Percentiles rank a stretch among this genome's conserved stretches.
These are phyloP conservation scores for Aspergillus sclerotialis DNA, from an alignment of 2,329 filamentous ascomycete genomes.

Conservation along the genomic window DNA sequence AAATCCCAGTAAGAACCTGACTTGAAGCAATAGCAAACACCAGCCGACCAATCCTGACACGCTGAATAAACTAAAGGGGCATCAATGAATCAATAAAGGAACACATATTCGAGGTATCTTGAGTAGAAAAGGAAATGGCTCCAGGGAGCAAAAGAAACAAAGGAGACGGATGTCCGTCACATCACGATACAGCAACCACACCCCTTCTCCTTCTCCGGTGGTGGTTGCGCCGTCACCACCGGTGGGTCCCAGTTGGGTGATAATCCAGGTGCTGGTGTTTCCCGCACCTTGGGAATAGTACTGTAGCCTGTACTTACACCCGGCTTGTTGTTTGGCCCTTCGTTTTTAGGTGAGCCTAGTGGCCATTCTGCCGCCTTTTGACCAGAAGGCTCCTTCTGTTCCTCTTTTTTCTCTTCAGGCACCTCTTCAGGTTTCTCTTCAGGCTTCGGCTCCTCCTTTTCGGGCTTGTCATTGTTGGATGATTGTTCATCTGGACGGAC, in stretches of 20 bases:
- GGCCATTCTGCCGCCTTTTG: conserved; percentile 9
- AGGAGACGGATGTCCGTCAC: conserved; percentile 39
- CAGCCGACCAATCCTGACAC: conserved; percentile 10
- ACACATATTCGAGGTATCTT: conserved; percentile 11
- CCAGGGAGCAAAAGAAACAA: conserved; percentile 5
- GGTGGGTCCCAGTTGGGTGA: conserved; percentile 36
- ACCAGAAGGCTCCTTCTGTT: conserved; percentile 2
- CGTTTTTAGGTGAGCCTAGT: conserved; percentile 21
- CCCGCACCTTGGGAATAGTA: conserved; percentile 42
- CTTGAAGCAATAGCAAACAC: conserved; percentile 7
- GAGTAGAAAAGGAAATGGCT: conserved; percentile 6
- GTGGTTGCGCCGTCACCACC: conserved; percentile 47
- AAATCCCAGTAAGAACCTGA: conserved; percentile 1
- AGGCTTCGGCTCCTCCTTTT: conserved; percentile 7
- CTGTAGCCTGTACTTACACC: conserved; percentile 44
- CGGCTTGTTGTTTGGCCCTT: conserved; percentile 22
- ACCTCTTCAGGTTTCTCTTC: conserved; percentile 1
- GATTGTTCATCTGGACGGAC: conserved; percentile 31
- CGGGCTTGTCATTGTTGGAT: conserved; percentile 9
- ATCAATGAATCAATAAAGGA: conserved; percentile 8
- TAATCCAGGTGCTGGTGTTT: conserved; percentile 26
- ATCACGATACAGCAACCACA: conserved; percentile 70
- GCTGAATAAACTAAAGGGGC: conserved; percentile 9
- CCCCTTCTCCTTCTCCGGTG: conserved; percentile 43
- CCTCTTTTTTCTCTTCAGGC: conserved; percentile 9